Conservation (phyloP, 345 rosid genomes). For the Murraya koenigii region DNA sequence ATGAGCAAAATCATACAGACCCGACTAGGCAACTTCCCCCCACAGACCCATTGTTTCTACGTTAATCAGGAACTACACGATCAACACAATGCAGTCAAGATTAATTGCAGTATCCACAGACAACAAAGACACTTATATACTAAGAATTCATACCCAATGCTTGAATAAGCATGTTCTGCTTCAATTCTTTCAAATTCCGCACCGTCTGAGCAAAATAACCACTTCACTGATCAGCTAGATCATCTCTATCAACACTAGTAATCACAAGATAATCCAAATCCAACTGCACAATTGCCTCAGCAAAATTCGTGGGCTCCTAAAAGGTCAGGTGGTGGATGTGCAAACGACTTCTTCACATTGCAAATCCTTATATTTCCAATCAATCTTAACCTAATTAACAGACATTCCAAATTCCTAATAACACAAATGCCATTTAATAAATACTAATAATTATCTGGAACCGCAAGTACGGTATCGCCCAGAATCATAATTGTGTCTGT, state of each 20-base stretch:
- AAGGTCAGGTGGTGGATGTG: conserved; percentile 94
- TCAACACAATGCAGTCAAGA: conserved; percentile 7
- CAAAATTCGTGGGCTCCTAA: conserved; percentile 73
- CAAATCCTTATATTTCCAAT: conserved; percentile 50
- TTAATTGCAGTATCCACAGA: background rate
- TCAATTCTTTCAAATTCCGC: conserved; percentile 68
- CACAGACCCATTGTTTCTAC: conserved; percentile 69
- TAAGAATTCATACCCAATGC: conserved; percentile 61
- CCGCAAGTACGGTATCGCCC: conserved; percentile 96
- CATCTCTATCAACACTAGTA: conserved; percentile 92
- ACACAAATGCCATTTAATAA: background rate
- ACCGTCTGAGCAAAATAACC: conserved; percentile 80
- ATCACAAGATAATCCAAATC: conserved; percentile 92
- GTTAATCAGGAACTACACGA: conserved; percentile 84
- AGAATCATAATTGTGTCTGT: no score
- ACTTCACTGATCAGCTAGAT: conserved; percentile 82
- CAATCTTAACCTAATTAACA: background rate
- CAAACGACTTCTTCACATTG: conserved; percentile 89
- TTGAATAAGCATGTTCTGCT: conserved; percentile 84
- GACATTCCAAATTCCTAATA: background rate
- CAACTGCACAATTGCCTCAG: conserved; percentile 94
- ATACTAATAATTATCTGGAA: conserved; percentile 49
- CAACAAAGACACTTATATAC: background rate
- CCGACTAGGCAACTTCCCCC: conserved; percentile 81
- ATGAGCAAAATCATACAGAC: conserved; percentile 75